These are phyloP conservation scores for Neurospora tetrasperma DNA, from an alignment of 495 filamentous ascomycete species.

Conservation along the genomic window DNA sequence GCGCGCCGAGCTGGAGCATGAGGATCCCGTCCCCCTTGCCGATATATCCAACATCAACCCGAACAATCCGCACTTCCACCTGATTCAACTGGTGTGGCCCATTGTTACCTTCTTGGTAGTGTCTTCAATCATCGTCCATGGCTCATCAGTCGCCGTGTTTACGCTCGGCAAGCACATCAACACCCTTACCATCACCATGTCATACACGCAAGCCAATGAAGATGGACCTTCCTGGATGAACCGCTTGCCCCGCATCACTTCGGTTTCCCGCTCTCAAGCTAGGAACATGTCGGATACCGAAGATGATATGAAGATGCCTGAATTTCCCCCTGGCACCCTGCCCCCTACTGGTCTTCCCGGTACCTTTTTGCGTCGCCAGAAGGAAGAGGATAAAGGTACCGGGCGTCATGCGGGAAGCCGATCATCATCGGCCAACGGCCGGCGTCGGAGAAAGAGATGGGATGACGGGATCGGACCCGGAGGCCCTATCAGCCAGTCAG, in stretches of 20 bases:
- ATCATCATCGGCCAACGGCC: conserved; percentile 49
- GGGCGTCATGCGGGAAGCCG: conserved; percentile 42
- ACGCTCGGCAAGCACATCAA: conserved; percentile 98
- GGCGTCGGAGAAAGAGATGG: conserved; percentile 56
- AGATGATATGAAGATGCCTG: conserved; percentile 46
- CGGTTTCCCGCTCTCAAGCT: conserved; percentile 78
- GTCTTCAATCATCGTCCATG: conserved; percentile 88
- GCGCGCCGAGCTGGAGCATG: conserved; percentile 72
- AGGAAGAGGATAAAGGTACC: conserved; percentile 56
- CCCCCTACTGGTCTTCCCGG: conserved; percentile 64
- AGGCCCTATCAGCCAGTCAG: conserved; percentile 83
- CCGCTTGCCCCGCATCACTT: conserved; percentile 80
- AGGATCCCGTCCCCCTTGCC: conserved; percentile 57
- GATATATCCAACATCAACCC: conserved; percentile 38
- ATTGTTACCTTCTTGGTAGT: conserved; percentile 93
- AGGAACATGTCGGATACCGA: conserved; percentile 50
- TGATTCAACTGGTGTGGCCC: conserved; percentile 86
- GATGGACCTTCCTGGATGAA: conserved; percentile 93
- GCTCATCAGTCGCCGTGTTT: conserved; percentile 96
- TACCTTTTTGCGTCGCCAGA: conserved; percentile 72
- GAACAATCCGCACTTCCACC: conserved; percentile 46
- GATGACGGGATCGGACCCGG: conserved; percentile 66
- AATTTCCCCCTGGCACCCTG: conserved; percentile 68
- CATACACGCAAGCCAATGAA: conserved; percentile 82
- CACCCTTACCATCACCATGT: conserved; percentile 88